Evolutionary conservation across 495 filamentous ascomycete species (phyloP), one percentile per base, ranked within the genome.

Genomic region (Niebla homalea): DNA sequence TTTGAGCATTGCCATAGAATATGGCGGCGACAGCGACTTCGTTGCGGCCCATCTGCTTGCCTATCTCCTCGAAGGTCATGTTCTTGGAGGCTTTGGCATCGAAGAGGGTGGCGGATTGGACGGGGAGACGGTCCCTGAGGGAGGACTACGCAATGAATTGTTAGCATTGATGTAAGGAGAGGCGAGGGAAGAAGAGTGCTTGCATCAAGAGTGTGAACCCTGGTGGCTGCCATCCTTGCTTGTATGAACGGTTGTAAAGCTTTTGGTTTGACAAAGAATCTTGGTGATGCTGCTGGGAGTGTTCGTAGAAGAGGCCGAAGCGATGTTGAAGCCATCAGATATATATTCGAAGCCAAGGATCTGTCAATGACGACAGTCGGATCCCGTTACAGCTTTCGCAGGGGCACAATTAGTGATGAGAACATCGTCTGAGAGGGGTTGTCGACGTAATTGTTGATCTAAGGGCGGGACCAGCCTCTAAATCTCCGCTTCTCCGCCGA

Each of bases 11-110:
- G 36, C 92, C 89, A 68, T 96, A 96, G 76, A 98, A 97, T 50
- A 98, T 70, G 0, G 90, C 92, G 1, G 92, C 92, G 2, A 86
- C 75, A 21, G 89, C 86, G 5, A 98, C 89, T 65, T 98, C 92
- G 56, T 82, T 80, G 44, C 92, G 87, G 12, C 81, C 84, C 39
- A 97, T 75, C 21, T 81, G 64, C 54, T 78, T 61, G 20, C 77
- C 87, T 60, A 98, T 92, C 19, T 76, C 63, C 59, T 87, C 86
- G 57, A 98, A 98, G 64, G 75, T 85, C 23, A 94, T 73, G 44
- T 77, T 72, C 57, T 80, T 79, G 32, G 64, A 57, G 25, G 87
- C 80, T 67, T 98, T 98, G 53, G 84, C 86, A 14, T 76, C 70
- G 72, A 98, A 95, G 59, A 98, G 86, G 19, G 81, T 79, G 39